Evolutionary conservation across 495 filamentous ascomycete species (phyloP).

Genomic region (Zalerion maritima): DNA sequence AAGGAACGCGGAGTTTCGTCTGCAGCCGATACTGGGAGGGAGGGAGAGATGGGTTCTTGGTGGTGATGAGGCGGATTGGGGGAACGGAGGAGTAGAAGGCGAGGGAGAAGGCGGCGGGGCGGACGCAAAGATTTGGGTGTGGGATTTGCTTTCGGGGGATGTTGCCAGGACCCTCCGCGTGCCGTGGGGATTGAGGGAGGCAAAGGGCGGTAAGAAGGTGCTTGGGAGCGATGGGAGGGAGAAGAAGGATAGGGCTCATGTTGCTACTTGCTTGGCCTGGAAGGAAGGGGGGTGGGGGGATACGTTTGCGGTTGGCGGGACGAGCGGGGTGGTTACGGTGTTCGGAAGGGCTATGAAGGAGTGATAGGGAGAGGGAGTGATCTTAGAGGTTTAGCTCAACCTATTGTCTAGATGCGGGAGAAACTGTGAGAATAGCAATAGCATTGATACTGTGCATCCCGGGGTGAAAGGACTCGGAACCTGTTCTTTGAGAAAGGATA

Average conservation of each 20-base stretch:
- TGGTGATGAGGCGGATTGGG: constrained; percentile 51
- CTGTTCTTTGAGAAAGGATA: no score
- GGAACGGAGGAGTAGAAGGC: constrained; percentile 17
- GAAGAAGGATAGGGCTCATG: constrained; percentile 35
- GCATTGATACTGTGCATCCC: no score
- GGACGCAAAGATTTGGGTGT: constrained; percentile 71
- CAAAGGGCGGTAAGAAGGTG: constrained; percentile 36
- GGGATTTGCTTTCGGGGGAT: constrained; percentile 75
- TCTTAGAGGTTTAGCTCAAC: no score
- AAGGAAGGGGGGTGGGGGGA: constrained; percentile 49
- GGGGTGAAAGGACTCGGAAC: no score
- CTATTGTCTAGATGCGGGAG: no score
- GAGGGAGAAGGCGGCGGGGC: no score
- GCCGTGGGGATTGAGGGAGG: constrained; percentile 42
- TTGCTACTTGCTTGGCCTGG: constrained; percentile 54
- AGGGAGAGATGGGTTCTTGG: constrained; percentile 65
- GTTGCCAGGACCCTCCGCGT: constrained; percentile 44
- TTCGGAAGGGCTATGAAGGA: no score
- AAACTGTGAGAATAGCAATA: no score
- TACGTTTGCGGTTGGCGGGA: constrained; percentile 41
- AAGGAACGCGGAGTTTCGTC: constrained; percentile 52
- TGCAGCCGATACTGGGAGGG: constrained; percentile 57
- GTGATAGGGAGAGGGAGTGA: no score
- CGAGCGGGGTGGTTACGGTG: constrained; percentile 38
- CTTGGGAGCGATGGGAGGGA: constrained; percentile 36